Percentiles rank a stretch among this genome's conserved stretches.
Conservation (phyloP, 2,329 filamentous ascomycete genomes). For the Colletotrichum sidae region DNA sequence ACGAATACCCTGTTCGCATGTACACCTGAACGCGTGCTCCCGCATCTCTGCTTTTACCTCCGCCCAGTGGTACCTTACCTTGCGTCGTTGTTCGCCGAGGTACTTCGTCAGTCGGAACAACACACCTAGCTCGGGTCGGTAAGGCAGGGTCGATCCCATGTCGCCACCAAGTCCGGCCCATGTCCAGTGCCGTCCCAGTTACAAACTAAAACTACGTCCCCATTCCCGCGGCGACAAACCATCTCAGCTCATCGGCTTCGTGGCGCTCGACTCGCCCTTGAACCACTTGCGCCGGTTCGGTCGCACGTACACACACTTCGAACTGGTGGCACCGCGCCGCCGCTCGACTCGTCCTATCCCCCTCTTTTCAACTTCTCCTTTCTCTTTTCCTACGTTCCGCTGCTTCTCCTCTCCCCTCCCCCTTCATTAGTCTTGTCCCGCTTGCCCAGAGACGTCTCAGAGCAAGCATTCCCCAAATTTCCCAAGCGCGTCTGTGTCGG, state of each 20-base stretch:
- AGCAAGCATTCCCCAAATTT: neutral
- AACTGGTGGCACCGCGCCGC: conserved; percentile 28
- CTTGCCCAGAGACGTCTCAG: conserved; percentile 1
- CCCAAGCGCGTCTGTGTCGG: conserved; percentile 10
- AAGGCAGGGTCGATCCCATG: conserved; percentile 32
- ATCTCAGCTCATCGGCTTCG: conserved; percentile 17
- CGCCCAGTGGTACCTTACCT: conserved; percentile 31
- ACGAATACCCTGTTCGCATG: conserved; percentile 21
- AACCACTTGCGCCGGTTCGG: conserved; percentile 24
- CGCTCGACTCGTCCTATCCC: conserved; percentile 8
- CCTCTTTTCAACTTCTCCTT: neutral
- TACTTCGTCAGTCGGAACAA: neutral
- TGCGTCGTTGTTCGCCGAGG: neutral
- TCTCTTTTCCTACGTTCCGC: conserved; percentile 1
- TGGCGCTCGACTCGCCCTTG: conserved; percentile 36
- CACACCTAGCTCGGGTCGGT: conserved; percentile 4
- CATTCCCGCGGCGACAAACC: conserved; percentile 31
- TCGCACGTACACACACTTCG: conserved; percentile 27
- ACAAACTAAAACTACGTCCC: conserved; percentile 33
- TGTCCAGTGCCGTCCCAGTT: too few species aligned
- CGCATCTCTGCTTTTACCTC: neutral
- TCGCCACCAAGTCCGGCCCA: conserved; percentile 24
- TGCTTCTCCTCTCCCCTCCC: conserved; percentile 14
- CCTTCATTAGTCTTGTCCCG: conserved; percentile 8
- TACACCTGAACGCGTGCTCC: neutral